Conservation (phyloP, 2,329 filamentous ascomycete genomes). For the Nakataea oryzae region DNA sequence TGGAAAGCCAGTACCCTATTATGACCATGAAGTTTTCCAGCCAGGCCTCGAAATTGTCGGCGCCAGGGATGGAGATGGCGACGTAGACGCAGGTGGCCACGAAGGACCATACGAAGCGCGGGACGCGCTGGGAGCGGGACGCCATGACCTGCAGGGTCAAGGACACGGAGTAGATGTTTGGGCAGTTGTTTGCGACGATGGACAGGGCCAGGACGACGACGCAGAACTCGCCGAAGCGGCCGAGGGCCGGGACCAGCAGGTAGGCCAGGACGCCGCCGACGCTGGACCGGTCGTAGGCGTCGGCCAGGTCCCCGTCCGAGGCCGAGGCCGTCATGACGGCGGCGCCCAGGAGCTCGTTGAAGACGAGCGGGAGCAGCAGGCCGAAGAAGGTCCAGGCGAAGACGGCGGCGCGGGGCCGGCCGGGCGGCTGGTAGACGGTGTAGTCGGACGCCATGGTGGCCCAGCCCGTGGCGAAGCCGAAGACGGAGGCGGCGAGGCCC, state of each 20-base stretch:
- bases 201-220: constrained; percentile 33
- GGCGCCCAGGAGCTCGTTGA: constrained; percentile 63
- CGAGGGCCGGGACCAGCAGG: constrained; percentile 30
- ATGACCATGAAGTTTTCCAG: constrained; percentile 28
- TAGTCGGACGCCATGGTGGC: constrained; percentile 47
- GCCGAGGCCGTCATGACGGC: constrained; percentile 56
- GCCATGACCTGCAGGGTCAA: constrained; percentile 42
- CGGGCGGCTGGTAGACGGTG: constrained; percentile 41
- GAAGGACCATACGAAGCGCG: constrained; percentile 47
- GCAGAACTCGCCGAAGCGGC: constrained; percentile 36
- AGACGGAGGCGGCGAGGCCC: constrained; percentile 56
- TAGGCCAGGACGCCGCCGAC: constrained; percentile 35
- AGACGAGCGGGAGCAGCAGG: constrained; percentile 60
- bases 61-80: constrained; percentile 39
- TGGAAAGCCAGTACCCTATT: constrained; percentile 29
- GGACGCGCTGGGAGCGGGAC: constrained; percentile 36
- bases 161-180: constrained; percentile 27
- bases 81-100: constrained; percentile 50
- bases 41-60: constrained; percentile 18
- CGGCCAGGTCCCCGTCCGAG: constrained; percentile 42
- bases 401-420: constrained; percentile 39
- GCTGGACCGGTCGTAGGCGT: constrained; percentile 22
- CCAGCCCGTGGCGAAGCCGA: constrained; percentile 62
- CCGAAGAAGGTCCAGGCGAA: constrained; percentile 62
- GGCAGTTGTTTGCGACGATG: constrained; percentile 32